Evolutionary conservation across 257 asterid genomes (phyloP), one percentile per base, ranked within the genome.

Genomic region (Solanum raphanifolium): DNA sequence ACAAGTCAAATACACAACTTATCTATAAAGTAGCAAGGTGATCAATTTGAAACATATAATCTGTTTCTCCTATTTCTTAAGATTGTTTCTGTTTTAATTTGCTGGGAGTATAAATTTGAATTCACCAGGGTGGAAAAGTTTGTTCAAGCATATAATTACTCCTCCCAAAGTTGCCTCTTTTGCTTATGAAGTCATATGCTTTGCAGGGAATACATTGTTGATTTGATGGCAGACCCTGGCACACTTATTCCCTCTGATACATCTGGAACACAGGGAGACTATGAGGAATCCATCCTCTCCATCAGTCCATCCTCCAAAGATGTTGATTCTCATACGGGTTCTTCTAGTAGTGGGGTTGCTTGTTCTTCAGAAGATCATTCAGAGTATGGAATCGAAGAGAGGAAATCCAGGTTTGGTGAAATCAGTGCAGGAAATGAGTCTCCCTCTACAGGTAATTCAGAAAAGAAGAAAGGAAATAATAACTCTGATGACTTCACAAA

Each of bases 161-260:
- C 86, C 86, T 82, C 10, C 69, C 27, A 21, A 82, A 52, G 31
- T 82, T 18, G 43, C 69, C 29, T 31, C 41, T 29, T 79, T 48
- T 48, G 69, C 25, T 81, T 29, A 82, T 21, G 9, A 48, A 20
- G 69, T 48, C 20, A 82, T 48, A 31, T 52, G 21, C 69, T 91
- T 90, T 87, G 41, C 96, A 97, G 99, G 98, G 99, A 97, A 90
- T 95, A 91, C 90, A 97, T 97, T 90, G 96, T 97, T 90, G 98
- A 97, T 94, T 89, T 97, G 88, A 97, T 97, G 99, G 97, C 98
- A 66, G 99, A 92, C 90, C 99, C 99, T 60, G 98, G 99, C 86
- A 91, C 98, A 31, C 98, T 97, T 90, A 95, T 97, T 91, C 98
- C 98, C 90, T 93, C 98, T 90, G 98, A 95, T 90, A 92, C 94